phyloP scores from a whole-genome alignment of 129 eudicot genomes.

The Smallanthus sonchifolius region DNA sequence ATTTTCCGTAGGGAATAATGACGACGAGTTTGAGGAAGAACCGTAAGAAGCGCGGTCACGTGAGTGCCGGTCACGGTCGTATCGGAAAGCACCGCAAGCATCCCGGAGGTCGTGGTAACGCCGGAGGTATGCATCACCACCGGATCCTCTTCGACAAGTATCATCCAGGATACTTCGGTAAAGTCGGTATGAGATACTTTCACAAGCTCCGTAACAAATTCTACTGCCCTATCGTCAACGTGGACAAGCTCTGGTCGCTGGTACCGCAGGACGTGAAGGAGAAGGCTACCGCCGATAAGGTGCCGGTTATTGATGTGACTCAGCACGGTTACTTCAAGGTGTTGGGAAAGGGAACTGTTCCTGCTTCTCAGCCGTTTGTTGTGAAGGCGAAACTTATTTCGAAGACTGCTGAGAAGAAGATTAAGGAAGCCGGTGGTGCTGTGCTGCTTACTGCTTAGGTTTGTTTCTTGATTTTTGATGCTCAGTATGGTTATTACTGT shows the following conservation, averaged over 20 bases:
- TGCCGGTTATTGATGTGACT: constrained; percentile 68
- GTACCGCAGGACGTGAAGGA: constrained; percentile 76
- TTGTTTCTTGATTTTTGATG: constrained; percentile 17
- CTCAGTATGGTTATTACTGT: constrained; percentile 2
- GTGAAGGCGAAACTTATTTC: constrained; percentile 76
- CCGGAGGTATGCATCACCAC: constrained; percentile 92
- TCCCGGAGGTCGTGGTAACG: constrained; percentile 85
- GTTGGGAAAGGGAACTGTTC: constrained; percentile 64
- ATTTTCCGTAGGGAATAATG: constrained; percentile 25
- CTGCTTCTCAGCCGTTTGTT: constrained; percentile 47
- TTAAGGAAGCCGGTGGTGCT: constrained; percentile 85
- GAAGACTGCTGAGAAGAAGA: constrained; percentile 80
- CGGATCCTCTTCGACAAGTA: constrained; percentile 92
- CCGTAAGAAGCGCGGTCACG: constrained; percentile 84
- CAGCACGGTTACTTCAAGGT: constrained; percentile 83
- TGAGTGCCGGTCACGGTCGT: constrained; percentile 77
- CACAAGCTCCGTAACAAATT: constrained; percentile 76
- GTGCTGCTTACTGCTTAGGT: constrained; percentile 79
- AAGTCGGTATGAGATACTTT: constrained; percentile 87
- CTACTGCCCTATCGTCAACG: constrained; percentile 72
- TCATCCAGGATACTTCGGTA: constrained; percentile 89
- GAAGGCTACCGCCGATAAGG: constrained; percentile 40
- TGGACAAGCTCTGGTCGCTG: constrained; percentile 81
- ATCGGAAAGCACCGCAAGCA: constrained; percentile 80
- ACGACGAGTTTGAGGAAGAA: constrained; percentile 75